Base-by-base conservation (phyloP, 139 green algal genomes). In the Coelastrella sp. region DNA sequence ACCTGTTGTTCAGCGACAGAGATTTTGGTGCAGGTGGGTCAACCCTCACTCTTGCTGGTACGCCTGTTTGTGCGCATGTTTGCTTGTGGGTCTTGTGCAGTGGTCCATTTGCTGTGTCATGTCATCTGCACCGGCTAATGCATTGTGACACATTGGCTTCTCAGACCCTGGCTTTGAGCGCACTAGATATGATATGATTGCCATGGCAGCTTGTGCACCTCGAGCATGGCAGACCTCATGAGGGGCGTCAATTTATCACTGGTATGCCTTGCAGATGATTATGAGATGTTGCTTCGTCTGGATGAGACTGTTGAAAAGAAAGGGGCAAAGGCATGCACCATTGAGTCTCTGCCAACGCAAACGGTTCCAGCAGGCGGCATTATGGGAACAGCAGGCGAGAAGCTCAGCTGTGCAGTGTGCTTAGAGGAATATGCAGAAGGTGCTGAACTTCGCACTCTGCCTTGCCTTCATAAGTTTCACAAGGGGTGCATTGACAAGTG, bases 281-380 rank as follows among this genome's bases (percentile, higher is more conserved):
- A 95, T 59, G 92, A 95, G 73, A 21, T 81, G 86, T 88, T 96
- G 69, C 90, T 87, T 25, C 79, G 84, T 34, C 79, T 96, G 78
- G 93, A 96, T 76, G 90, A 94, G 30, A 72, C 23, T 0, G 90
- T 95, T 23, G 91, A 94, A 84, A 81, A 89, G 67, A 94, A 92
- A 69, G 87, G 85, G 27, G 92, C 92, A 13, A 57, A 76, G 5
- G 63, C 87, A 5, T 41, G 82, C 1, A 73, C 60, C 21, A 91
- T 94, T 7, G 81, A 91, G 34, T 37, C 81, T 7, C 79, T 94
- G 41, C 76, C 84, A 0, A 89, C 82, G 3, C 71, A 90, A 79
- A 74, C 82, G 32, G 71, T 74, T 30, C 73, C 60, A 45, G 25
- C 25, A 40, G 63, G 67, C 19, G 60, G 78, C 13, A 62, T 79